These are phyloP conservation scores for Magnusiomyces suaveolens DNA, from an alignment of 1,139 yeast species.

Conservation along the genomic window DNA sequence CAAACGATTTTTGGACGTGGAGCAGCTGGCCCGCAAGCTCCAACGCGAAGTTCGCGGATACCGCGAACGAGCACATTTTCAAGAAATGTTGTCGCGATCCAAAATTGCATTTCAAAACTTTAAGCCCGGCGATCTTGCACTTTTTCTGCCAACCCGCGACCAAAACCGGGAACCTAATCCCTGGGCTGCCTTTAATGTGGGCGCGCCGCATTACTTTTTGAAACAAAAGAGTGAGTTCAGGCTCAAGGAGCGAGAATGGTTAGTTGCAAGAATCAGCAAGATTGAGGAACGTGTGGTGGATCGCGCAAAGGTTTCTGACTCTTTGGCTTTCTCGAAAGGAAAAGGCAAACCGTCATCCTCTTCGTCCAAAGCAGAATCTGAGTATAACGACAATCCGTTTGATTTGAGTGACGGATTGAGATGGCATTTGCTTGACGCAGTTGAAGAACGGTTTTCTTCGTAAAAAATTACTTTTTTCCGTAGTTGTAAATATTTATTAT, in stretches of 20 bases:
- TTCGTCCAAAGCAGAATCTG: slow-evolving; percentile 3
- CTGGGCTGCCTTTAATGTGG: slow-evolving; percentile 82
- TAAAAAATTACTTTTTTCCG: not conserved
- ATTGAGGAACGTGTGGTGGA: slow-evolving; percentile 40
- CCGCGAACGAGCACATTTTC: slow-evolving; percentile 33
- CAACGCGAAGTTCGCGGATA: slow-evolving; percentile 61
- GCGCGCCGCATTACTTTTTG: slow-evolving; percentile 68
- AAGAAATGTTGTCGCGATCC: slow-evolving; percentile 35
- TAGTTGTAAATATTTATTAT: no score
- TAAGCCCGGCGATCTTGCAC: slow-evolving; percentile 60
- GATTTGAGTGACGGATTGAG: slow-evolving; percentile 41
- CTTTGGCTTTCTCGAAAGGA: not conserved
- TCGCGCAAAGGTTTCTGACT: slow-evolving; percentile 11
- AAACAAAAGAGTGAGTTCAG: slow-evolving; percentile 33
- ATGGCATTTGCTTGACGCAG: slow-evolving; percentile 31
- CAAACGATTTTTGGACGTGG: slow-evolving; percentile 80
- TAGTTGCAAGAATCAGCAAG: slow-evolving; percentile 51
- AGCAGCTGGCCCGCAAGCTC: slow-evolving; percentile 76
- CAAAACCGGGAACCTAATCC: slow-evolving; percentile 41
- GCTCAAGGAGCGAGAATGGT: slow-evolving; percentile 49
- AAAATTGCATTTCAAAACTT: slow-evolving; percentile 59
- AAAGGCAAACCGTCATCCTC: no score
- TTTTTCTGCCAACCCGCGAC: slow-evolving; percentile 71
- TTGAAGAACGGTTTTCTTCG: slow-evolving; percentile 21
- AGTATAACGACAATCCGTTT: slow-evolving; percentile 36